phyloP scores from a whole-genome alignment of 768 basidiomycete genomes.

The Xanthoconium purpureum region DNA sequence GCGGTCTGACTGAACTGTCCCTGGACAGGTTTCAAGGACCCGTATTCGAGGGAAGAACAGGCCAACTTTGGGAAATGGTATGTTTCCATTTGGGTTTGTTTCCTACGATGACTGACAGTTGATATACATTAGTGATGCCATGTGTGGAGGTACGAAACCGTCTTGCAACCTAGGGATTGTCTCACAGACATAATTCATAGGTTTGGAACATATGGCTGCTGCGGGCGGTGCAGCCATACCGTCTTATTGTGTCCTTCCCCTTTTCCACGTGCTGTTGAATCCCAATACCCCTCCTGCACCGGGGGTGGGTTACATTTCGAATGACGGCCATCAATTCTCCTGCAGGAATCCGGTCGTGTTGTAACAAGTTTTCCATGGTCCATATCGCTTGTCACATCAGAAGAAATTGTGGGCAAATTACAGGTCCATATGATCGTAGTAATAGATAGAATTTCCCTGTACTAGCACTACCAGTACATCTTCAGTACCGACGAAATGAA shows the following conservation, averaged over 20 bases:
- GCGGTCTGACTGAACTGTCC: neutral
- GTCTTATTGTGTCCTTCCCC: conserved; percentile 52
- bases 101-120: neutral
- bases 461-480: too few species aligned
- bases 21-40: conserved; percentile 55
- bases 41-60: conserved; percentile 58
- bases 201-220: conserved; percentile 46
- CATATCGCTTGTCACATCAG: too few species aligned
- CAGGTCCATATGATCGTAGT: too few species aligned
- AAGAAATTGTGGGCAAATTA: too few species aligned
- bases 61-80: conserved; percentile 53
- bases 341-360: conserved; percentile 53
- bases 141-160: conserved; percentile 44
- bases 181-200: conserved; percentile 30
- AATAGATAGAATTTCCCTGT: too few species aligned
- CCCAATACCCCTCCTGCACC: conserved; percentile 22
- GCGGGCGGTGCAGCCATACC: conserved; percentile 40
- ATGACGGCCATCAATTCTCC: conserved; percentile 52
- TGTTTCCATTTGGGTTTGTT: conserved; percentile 4
- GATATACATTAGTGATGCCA: conserved; percentile 38
- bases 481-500: too few species aligned
- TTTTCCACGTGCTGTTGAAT: conserved; percentile 45
- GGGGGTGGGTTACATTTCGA: conserved; percentile 47
- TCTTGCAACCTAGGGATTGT: neutral
- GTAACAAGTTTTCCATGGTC: conserved; percentile 50